A percentile compares a stretch with the other conserved stretches of the same genome.
These are phyloP conservation scores for Tuber microsphaerosporum DNA, from an alignment of 495 filamentous ascomycete species.

Conservation along the genomic window DNA sequence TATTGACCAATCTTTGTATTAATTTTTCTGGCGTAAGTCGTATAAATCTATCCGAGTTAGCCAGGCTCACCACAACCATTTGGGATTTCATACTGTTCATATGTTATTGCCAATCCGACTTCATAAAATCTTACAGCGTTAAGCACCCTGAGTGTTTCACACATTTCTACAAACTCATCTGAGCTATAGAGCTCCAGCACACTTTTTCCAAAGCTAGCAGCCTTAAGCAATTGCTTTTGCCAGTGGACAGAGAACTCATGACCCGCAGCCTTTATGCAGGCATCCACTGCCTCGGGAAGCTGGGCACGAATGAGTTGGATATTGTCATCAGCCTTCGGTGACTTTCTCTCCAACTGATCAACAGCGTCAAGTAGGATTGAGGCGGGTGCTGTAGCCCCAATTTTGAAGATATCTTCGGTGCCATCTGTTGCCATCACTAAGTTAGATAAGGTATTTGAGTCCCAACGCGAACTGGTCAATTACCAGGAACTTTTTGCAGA, in stretches of 20 bases:
- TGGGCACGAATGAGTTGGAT: constrained; percentile 84
- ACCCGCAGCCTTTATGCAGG: constrained; percentile 82
- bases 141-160: constrained; percentile 82
- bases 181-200: constrained; percentile 93
- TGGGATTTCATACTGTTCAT: constrained; percentile 62
- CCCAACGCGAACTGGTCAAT: constrained; percentile 12
- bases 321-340: constrained; percentile 93
- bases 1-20: constrained; percentile 74
- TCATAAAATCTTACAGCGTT: constrained; percentile 87
- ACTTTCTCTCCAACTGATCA: constrained; percentile 83
- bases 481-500: constrained; percentile 77
- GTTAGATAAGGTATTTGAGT: constrained; percentile 7
- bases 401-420: constrained; percentile 78
- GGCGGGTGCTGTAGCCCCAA: constrained; percentile 78
- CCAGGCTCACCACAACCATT: neutral
- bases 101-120: constrained; percentile 83
- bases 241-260: constrained; percentile 82
- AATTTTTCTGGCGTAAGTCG: constrained; percentile 82
- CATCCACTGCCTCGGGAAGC: constrained; percentile 84
- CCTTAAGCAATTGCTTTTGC: constrained; percentile 92
- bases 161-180: constrained; percentile 98
- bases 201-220: constrained; percentile 93
- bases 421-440: constrained; percentile 49
- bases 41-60: constrained; percentile 46
- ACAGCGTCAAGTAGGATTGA: constrained; percentile 88